Percentiles rank a stretch among this genome's conserved stretches.
Evolutionary conservation across 169 alveolate species (phyloP).

Genomic region (Eimeria falciformis): DNA sequence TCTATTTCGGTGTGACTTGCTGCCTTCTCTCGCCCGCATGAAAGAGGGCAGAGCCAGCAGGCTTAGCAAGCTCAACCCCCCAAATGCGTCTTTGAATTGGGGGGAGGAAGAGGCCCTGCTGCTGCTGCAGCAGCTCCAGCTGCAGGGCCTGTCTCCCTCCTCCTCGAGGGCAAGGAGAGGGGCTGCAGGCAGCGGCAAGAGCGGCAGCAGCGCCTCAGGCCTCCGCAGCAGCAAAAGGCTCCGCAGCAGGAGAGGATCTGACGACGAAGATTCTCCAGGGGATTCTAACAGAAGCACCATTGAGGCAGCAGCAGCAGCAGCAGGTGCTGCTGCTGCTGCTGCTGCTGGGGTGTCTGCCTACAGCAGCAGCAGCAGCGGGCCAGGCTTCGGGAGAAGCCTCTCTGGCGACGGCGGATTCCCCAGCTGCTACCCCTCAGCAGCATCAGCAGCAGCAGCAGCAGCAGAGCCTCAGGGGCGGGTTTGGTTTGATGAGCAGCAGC

Average conservation of each 20-base stretch:
- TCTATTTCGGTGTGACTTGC: neutral
- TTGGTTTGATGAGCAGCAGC: neutral
- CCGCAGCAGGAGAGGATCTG: neutral
- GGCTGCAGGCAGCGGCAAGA: neutral
- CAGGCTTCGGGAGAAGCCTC: neutral
- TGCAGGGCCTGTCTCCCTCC: neutral
- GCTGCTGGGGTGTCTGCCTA: neutral
- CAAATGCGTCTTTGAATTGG: neutral
- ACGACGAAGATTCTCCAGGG: neutral
- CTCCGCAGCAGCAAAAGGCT: neutral
- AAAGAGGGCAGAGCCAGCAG: neutral
- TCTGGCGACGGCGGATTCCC: slow-evolving; percentile 8
- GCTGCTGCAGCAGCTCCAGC: slow-evolving; percentile 3
- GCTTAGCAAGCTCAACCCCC: neutral
- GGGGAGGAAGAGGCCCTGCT: neutral
- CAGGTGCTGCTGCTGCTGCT: slow-evolving; percentile 21
- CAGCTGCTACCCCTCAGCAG: slow-evolving; percentile 36
- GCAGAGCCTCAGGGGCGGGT: slow-evolving; percentile 16
- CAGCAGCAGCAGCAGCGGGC: slow-evolving; percentile 19
- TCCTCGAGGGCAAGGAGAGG: neutral
- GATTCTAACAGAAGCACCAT: neutral
- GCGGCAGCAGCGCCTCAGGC: neutral
- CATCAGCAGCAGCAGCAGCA: slow-evolving; percentile 53
- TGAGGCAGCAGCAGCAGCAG: neutral
- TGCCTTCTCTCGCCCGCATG: neutral